A percentile compares a stretch with the other conserved stretches of the same genome.
These are phyloP conservation scores for Zelonia costaricensis DNA, from an alignment of 208 protist genomes.

Conservation along the genomic window DNA sequence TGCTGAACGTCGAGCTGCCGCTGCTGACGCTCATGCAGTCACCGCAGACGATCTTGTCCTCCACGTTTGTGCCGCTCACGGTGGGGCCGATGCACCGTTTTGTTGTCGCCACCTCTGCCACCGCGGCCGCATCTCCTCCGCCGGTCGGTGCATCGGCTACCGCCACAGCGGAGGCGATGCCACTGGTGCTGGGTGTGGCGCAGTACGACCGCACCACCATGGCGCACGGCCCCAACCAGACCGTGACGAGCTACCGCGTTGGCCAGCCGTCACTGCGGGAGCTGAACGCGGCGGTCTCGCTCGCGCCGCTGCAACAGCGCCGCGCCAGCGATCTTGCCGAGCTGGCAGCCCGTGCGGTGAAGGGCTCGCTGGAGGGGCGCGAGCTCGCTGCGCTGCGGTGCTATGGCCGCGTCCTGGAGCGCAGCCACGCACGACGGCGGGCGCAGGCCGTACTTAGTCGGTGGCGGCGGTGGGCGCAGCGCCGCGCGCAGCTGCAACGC, in stretches of 20 bases:
- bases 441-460: not conserved
- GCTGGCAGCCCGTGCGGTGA: not conserved
- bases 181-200: slow-evolving; percentile 14
- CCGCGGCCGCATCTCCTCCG: not conserved
- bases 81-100: slow-evolving; percentile 36
- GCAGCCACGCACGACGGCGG: slow-evolving; percentile 3
- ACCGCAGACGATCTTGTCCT: slow-evolving; percentile 27
- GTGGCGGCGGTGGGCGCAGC: slow-evolving; percentile 33
- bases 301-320: slow-evolving; percentile 26
- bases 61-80: slow-evolving; percentile 21
- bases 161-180: not conserved
- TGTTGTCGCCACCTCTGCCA: not conserved
- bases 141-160: not conserved
- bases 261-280: slow-evolving; percentile 50
- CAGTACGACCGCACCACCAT: slow-evolving; percentile 31
- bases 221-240: slow-evolving; percentile 37
- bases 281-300: slow-evolving; percentile 30
- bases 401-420: slow-evolving; percentile 18
- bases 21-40: slow-evolving; percentile 32
- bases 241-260: slow-evolving; percentile 33
- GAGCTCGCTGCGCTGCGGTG: slow-evolving; percentile 14
- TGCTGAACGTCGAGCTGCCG: slow-evolving; percentile 26
- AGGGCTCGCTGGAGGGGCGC: slow-evolving; percentile 24
- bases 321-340: slow-evolving; percentile 2
- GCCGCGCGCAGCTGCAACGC: slow-evolving; percentile 2